Evolutionary conservation across 495 filamentous ascomycete species (phyloP).

Genomic region (Podospora pseudopauciseta): DNA sequence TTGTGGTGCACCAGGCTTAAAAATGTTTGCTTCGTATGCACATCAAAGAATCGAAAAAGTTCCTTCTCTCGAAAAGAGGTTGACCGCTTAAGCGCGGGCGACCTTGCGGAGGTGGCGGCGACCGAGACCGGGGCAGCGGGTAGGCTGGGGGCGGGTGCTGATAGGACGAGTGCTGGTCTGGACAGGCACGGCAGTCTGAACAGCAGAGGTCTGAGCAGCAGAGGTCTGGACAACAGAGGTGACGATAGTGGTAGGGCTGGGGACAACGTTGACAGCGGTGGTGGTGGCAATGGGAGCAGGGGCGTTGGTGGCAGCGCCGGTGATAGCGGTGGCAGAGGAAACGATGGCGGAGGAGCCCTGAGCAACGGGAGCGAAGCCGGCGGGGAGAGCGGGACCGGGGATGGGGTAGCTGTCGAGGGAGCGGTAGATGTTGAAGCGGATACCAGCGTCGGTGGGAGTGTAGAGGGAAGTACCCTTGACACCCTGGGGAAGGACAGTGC

Average conservation of each 20-base stretch:
- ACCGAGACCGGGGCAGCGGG: constrained; percentile 9
- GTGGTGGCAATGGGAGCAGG: constrained; percentile 15
- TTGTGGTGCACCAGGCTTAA: constrained; percentile 2
- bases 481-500: constrained; percentile 56
- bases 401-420: constrained; percentile 45
- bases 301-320: constrained; percentile 16
- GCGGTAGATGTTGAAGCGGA: constrained; percentile 61
- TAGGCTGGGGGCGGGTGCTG: constrained; percentile 7
- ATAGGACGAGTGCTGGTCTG: constrained; percentile 2
- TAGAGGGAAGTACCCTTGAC: constrained; percentile 61
- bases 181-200: background rate
- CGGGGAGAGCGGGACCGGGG: constrained; percentile 46
- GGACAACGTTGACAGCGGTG: constrained; percentile 12
- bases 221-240: constrained; percentile 13
- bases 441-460: constrained; percentile 56
- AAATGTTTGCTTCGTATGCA: background rate
- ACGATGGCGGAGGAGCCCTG: constrained; percentile 21
- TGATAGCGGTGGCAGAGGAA: constrained; percentile 19
- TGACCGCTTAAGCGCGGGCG: constrained; percentile 8
- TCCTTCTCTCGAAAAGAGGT: background rate
- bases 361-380: constrained; percentile 12
- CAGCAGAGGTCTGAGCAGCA: constrained; percentile 4
- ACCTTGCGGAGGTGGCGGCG: constrained; percentile 14
- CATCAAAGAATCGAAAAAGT: background rate
- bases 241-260: constrained; percentile 7